Evolutionary conservation across 306 rosid species (phyloP), one percentile per base, ranked within the genome.

Genomic region (Fagus crenata): DNA sequence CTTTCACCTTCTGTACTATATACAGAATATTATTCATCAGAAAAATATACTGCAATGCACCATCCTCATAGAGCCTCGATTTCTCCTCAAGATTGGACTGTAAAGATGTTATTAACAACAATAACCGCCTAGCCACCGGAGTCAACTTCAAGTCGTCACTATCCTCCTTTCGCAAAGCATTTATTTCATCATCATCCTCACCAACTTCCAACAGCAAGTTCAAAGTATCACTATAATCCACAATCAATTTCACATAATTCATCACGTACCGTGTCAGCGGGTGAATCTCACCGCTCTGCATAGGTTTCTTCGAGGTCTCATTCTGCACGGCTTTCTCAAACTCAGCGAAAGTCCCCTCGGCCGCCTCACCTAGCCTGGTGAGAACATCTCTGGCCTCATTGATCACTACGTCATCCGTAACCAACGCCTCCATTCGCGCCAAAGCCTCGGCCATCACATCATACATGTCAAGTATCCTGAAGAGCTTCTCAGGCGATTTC

Each of bases 391-490:
- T 81, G 9, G 90, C 96, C 81, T 96, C 99, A 2, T 67, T 55
- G 15, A 86, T 78, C 79, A 90, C 88, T 76, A 88, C 83, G 12
- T 83, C 90, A 55, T 92, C 97, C 0, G 83, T 59, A 53, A 92
- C 82, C 96, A 92, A 67, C 8, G 73, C 82, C 79, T 87, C 84
- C 86, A 96, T 83, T 40, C 89, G 89, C 41, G 89, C 89, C 41
- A 92, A 54, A 40, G 82, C 97, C 71, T 86, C 87, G 0, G 83
- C 86, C 82, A 89, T 39, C n/a, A 90, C 97, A 76, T 92, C 99
- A 42, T 90, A 96, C 99, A 96, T 96, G 77, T 96, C 99, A 67
- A 96, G 82, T 71, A 96, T 96, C 86, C 96, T 81, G 54, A 96
- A 96, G 83, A 96, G 71, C 89, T 92, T 92, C 90, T 96, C 99